Base-by-base conservation (phyloP, 148 eudicot species). In the Vaccinium macrocarpon region DNA sequence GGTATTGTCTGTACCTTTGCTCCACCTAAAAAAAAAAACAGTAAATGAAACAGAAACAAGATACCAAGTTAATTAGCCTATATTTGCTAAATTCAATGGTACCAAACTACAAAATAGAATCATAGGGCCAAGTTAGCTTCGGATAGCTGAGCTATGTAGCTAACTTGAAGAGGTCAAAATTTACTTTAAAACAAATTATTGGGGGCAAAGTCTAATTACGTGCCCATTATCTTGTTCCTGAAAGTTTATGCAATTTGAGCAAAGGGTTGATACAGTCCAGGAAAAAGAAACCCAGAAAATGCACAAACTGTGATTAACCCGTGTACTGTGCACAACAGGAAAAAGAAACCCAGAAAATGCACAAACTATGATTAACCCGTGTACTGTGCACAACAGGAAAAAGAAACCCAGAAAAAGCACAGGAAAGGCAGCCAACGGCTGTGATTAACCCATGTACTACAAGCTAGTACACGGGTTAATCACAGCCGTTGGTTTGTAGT, bases 1-100 rank as follows among this genome's bases (percentile, higher is more conserved):
- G 92, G 91, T 95, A 95, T 29, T 94, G 95, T 82, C 91, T 94
- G 92, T 91, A 93, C 87, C 97, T 93, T 82, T 91, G 92, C 87
- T 94, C 94, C 83, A 94, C 94, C 98, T 94, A 25, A 61, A 7
- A 18, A 21, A 21, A n/a, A 61, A 11, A n/a, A 21, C 84, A 35
- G 48, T 1, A 38, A 18, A 9, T 42, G 13, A 50, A 7, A 78
- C 62, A 78, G 15, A 53, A 6, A 53, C n/a, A 52, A n/a, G 80
- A 77, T 77, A n/a, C 38, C 38, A 27, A 51, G 25, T 78, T 78
- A 78, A 51, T 32, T 32, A 32, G 61, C 1, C 61, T 56, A 56
- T 18, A 56, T 16, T 32, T 32, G 21, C 16, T 56, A 18, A 56
- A 56, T 56, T 56, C 61, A 16, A 15, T 16, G 14, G 21, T 56